Base-by-base conservation (phyloP, 2,329 filamentous ascomycete genomes). In the Claviceps fusiformis region DNA sequence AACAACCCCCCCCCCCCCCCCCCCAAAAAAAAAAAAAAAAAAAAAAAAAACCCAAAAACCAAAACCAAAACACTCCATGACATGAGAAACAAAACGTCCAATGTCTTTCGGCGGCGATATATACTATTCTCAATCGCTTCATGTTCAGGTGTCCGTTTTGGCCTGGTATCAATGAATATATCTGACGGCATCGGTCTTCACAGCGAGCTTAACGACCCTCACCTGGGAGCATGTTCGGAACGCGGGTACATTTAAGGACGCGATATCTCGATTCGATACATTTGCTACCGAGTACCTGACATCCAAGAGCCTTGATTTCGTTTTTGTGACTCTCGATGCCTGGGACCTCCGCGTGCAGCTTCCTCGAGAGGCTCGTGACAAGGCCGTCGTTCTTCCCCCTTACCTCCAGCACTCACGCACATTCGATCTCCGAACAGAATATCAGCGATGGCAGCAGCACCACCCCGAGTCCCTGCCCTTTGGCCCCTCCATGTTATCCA, bases 151-250 rank as follows among this genome's bases (percentile, higher is more conserved):
- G 49, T 15, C 49, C n/a, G 5, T 19, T 19, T 27, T 50, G 15
- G 9, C 29, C n/a, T 48, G 33, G 6, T 24, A 17, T 35, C n/a
- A 6, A 48, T 29, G 17, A 47, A 48, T 11, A 33, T 19, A 17
- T 53, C 55, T 54, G 47, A 56, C 51, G 8, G 10, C 10, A 39
- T 35, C 24, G 6, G 11, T n/a, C 37, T 59, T 59, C 66, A 62
- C 69, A 96, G 91, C 93, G 68, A 96, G 91, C 75, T 78, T 98
- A 70, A 98, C 93, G 49, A 98, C 93, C 62, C 78, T 98, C 65
- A 97, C 93, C 54, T 98, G 93, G 93, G 93, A 98, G 72, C 92
- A 98, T 75, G 93, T 98, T 69, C 87, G 92, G 70, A 95, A 92
- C 71, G 92, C 93, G 69, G 93, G 93, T 62, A 92, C 90, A 62